Evolutionary conservation across 805 yeast genomes (phyloP), one percentile per base, ranked within the genome.

Genomic region (Cyberlindnera americana): DNA sequence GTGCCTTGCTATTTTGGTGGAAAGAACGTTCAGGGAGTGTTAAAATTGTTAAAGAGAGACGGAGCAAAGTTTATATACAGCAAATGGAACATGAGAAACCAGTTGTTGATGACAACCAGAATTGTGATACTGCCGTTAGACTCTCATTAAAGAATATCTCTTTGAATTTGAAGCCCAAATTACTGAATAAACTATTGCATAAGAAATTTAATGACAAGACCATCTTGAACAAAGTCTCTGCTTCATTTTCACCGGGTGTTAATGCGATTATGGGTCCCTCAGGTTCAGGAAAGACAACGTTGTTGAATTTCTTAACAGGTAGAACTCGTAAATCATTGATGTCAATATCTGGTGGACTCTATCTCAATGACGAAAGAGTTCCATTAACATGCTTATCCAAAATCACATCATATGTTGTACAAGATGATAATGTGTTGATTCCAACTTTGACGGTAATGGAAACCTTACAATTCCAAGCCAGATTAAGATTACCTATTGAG

Each of bases 191-290:
- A 12, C 3, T 46, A 1, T 13, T 35, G 10, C 23, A 25, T n/a
- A 39, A 30, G 9, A 35, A 35, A 32, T 45, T 43, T 28, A 15
- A 7, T 4, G 44, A 43, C 7, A 50, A 45, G 40, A 33, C 29
- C 2, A 36, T 51, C 5, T 23, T 16, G 61, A 60, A 7, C 25
- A 69, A 66, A 18, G 61, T 64, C 17, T 78, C 88, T 6, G 69
- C 91, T 35, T 69, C 73, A 6, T 95, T 82, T 5, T 73, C 75
- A 36, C 95, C 97, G 1, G 78, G 81, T 13, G 64, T 84, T 9
- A 83, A 81, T 53, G 86, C 81, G 5, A 81, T 83, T 31, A 75
- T 83, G 80, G 93, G 93, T 0, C 90, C 91, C 0, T 82, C 89
- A 1, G 91, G 91, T 1, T 77, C 84, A 0, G 93, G 91, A 9